Percentiles rank a stretch among this genome's conserved stretches.
Conservation (phyloP, 2,329 filamentous ascomycete genomes). For the Penicillium sp. region DNA sequence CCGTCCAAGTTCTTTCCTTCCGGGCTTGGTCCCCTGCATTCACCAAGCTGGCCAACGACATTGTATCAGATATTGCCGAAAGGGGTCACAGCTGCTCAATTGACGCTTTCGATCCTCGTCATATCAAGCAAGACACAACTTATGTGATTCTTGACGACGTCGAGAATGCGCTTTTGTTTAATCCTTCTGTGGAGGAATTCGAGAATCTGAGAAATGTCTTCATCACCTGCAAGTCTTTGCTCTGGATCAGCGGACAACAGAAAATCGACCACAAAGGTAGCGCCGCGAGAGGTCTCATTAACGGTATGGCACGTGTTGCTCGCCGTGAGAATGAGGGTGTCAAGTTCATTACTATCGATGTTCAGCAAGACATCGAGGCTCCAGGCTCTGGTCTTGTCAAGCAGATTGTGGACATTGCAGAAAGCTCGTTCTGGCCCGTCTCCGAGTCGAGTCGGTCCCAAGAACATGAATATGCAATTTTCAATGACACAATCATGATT, state of each 20-base stretch:
- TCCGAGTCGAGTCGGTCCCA: neutral
- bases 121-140: neutral
- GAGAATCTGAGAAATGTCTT: neutral
- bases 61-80: neutral
- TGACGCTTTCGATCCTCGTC: neutral
- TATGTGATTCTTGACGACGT: neutral
- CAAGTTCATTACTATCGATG: neutral
- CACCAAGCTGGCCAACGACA: neutral
- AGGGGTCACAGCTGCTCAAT: neutral
- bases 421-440: neutral
- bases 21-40: neutral
- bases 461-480: neutral
- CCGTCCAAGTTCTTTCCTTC: neutral
- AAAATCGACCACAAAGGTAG: neutral
- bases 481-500: neutral
- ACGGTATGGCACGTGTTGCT: constrained; percentile 1
- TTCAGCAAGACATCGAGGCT: neutral
- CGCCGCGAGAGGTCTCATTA: neutral
- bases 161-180: neutral
- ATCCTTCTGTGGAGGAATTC: neutral
- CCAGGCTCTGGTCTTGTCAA: neutral
- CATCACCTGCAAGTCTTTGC: neutral
- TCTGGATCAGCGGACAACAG: constrained; percentile 1
- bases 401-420: constrained; percentile 1
- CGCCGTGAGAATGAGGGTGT: constrained; percentile 1